Evolutionary conservation across 2,329 filamentous ascomycete genomes (phyloP).

Genomic region (Paraphoma sp.): DNA sequence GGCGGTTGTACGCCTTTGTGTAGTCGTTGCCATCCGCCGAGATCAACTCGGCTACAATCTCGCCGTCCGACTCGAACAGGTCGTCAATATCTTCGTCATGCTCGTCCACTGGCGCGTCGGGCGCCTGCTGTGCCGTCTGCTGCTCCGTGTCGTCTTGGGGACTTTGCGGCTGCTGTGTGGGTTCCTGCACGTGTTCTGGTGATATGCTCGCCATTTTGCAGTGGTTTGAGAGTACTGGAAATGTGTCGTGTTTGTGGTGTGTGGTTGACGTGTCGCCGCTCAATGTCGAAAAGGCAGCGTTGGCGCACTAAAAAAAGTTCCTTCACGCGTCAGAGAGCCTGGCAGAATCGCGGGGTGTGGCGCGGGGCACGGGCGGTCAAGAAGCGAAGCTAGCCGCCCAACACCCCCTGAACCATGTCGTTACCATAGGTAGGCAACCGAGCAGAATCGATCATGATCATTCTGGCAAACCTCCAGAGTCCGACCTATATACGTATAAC

Average conservation of each 20-base stretch:
- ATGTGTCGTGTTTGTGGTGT: background rate
- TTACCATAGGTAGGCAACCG: too few species aligned
- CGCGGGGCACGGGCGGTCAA: conserved; percentile 1
- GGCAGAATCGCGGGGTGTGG: conserved; percentile 3
- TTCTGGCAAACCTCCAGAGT: too few species aligned
- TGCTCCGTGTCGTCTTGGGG: conserved; percentile 12
- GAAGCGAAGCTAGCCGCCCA: too few species aligned
- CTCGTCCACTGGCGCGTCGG: conserved; percentile 34
- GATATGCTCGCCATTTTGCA: conserved; percentile 20
- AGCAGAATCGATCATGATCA: too few species aligned
- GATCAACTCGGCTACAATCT: conserved; percentile 62
- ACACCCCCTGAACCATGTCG: too few species aligned
- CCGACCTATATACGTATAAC: too few species aligned
- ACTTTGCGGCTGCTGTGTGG: conserved; percentile 10
- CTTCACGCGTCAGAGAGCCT: background rate
- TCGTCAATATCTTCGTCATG: conserved; percentile 71
- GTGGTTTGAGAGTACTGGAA: background rate
- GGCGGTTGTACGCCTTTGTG: conserved; percentile 88
- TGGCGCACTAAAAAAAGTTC: background rate
- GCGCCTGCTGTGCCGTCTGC: background rate
- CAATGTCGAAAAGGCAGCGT: background rate
- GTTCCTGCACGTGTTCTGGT: conserved; percentile 2
- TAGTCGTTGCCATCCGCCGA: conserved; percentile 70
- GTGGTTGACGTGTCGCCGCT: background rate
- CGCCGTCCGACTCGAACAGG: conserved; percentile 57